Conservation (phyloP, 139 green algal species). For the Tetradesmus obliquus region DNA sequence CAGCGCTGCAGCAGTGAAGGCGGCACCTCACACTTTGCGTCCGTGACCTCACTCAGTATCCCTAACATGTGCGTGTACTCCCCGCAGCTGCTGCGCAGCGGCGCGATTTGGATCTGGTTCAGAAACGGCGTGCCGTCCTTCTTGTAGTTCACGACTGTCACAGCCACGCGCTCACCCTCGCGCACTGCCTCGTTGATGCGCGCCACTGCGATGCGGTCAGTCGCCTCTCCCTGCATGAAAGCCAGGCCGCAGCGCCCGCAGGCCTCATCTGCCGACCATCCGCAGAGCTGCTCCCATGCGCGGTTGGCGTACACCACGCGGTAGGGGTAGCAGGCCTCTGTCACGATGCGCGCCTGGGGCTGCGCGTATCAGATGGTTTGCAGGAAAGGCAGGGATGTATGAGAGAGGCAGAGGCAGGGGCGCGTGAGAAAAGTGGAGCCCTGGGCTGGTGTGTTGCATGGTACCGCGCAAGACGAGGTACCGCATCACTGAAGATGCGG, state of each 20-base stretch:
- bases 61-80: conserved; percentile 44
- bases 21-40: background rate
- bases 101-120: conserved; percentile 18
- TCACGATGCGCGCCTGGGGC: conserved; percentile 41
- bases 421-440: too few relatives aligned
- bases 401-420: background rate
- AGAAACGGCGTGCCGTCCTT: conserved; percentile 35
- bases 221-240: conserved; percentile 24
- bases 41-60: conserved; percentile 13
- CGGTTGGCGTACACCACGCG: conserved; percentile 25
- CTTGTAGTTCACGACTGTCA: conserved; percentile 40
- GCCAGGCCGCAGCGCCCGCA: background rate
- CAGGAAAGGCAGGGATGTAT: background rate
- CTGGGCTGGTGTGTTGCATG: background rate
- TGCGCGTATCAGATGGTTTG: background rate
- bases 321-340: conserved; percentile 17
- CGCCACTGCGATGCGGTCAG: background rate
- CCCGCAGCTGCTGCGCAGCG: background rate
- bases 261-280: conserved; percentile 28
- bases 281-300: conserved; percentile 40
- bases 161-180: background rate
- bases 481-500: background rate
- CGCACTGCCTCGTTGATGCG: conserved; percentile 18
- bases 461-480: background rate
- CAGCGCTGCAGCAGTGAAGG: background rate